These are phyloP conservation scores for Blastobotrys americana DNA, from an alignment of 805 yeast genomes.

Conservation along the genomic window DNA sequence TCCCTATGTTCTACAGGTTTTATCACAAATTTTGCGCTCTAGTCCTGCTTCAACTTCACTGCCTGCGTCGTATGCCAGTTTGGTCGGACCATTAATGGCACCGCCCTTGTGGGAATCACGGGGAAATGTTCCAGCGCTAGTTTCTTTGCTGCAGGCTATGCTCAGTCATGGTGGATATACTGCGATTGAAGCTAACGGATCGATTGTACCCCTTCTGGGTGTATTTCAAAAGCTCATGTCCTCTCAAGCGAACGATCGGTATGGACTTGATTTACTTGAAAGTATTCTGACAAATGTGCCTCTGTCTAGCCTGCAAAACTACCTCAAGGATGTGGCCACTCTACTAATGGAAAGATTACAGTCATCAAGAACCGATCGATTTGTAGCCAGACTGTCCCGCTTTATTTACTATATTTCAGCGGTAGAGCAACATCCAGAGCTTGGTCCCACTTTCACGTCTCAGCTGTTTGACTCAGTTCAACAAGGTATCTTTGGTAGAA, in stretches of 20 bases:
- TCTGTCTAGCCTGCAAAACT: conserved; percentile 42
- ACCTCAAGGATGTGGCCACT: conserved; percentile 63
- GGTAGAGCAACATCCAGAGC: conserved; percentile 28
- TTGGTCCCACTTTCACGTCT: conserved; percentile 50
- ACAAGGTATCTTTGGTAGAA: conserved; percentile 32
- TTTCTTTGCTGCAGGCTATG: conserved; percentile 68
- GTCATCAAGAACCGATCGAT: conserved; percentile 73
- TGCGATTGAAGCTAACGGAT: conserved; percentile 36
- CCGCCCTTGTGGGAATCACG: conserved; percentile 91
- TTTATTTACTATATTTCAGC: conserved; percentile 53
- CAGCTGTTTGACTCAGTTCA: conserved; percentile 36
- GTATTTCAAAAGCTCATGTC: conserved; percentile 93
- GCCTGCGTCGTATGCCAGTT: conserved; percentile 56
- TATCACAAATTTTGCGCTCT: conserved; percentile 66
- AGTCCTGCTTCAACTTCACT: conserved; percentile 39
- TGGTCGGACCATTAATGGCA: conserved; percentile 74
- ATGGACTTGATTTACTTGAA: conserved; percentile 82
- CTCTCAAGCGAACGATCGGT: conserved; percentile 68
- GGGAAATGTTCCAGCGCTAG: conserved; percentile 91
- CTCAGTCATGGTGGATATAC: conserved; percentile 37
- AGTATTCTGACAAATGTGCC: conserved; percentile 55
- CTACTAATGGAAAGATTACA: conserved; percentile 76
- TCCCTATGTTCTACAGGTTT: conserved; percentile 87
- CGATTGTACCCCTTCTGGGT: conserved; percentile 74
- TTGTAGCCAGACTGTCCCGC: conserved; percentile 58